A percentile compares a stretch with the other conserved stretches of the same genome.
phyloP scores from a whole-genome alignment of 257 asterid genomes.

The Solanum dulcamara region DNA sequence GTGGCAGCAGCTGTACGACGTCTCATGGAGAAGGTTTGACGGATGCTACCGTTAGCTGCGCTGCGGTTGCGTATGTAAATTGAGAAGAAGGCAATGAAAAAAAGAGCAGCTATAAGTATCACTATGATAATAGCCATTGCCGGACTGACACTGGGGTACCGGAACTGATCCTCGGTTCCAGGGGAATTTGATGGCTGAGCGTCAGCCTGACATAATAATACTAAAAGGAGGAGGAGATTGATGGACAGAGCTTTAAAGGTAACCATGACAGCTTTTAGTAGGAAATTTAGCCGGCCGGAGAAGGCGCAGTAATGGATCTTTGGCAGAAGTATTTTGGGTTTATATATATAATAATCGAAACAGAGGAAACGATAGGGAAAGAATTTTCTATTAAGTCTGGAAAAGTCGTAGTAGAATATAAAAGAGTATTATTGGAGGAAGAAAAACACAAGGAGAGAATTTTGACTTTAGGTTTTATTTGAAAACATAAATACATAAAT shows the following conservation, averaged over 20 bases:
- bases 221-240: not conserved
- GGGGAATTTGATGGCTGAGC: not conserved
- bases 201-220: not conserved
- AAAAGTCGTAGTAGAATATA: not conserved
- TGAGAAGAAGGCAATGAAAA: slow-evolving; percentile 73
- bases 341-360: not conserved
- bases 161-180: not conserved
- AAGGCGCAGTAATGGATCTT: not conserved
- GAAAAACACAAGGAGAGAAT: not conserved
- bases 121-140: slow-evolving; percentile 78
- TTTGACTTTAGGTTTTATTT: not conserved
- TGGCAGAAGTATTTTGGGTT: not conserved
- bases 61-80: slow-evolving; percentile 81
- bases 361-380: too few relatives aligned
- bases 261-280: not conserved
- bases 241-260: not conserved
- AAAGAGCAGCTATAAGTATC: slow-evolving; percentile 56
- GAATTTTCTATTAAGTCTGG: not conserved
- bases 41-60: slow-evolving; percentile 13
- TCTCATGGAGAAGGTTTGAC: slow-evolving; percentile 31
- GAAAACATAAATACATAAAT: too few relatives aligned
- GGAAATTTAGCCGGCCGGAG: not conserved
- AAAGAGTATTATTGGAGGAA: not conserved
- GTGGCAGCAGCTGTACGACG: slow-evolving; percentile 18
- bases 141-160: slow-evolving; percentile 30